phyloP scores from a whole-genome alignment of 2,329 filamentous ascomycete genomes.

The Colletotrichum sp. region DNA sequence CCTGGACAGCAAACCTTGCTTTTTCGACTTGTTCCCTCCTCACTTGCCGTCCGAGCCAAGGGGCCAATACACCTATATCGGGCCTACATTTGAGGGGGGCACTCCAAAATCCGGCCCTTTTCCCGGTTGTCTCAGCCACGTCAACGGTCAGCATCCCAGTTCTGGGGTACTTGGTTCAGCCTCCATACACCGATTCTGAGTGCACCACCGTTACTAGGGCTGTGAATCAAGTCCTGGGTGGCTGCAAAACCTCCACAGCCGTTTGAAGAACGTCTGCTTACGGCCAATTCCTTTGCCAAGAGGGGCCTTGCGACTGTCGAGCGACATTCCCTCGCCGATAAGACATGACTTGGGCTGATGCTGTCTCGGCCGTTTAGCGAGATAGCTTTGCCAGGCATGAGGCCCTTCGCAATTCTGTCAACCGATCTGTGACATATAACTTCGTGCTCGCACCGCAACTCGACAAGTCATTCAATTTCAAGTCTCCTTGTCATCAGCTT shows the following conservation, averaged over 20 bases:
- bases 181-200: not conserved
- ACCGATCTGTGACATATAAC: not conserved
- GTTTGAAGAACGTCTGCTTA: not conserved
- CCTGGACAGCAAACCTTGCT: not conserved
- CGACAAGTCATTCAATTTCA: not conserved
- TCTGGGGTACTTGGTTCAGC: not conserved
- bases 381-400: not conserved
- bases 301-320: not conserved
- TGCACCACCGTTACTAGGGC: not conserved
- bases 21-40: not conserved
- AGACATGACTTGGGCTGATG: not conserved
- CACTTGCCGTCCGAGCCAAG: not conserved
- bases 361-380: not conserved
- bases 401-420: not conserved
- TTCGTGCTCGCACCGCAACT: not conserved
- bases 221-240: not conserved
- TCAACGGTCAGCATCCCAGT: not conserved
- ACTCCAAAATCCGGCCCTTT: not conserved
- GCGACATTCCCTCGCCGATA: not conserved
- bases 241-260: not conserved
- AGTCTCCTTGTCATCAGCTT: not conserved
- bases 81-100: not conserved
- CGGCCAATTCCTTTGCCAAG: not conserved
- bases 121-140: not conserved
- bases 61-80: not conserved